Base-by-base conservation (phyloP, 2,329 filamentous ascomycete genomes). In the Alternaria rosae region DNA sequence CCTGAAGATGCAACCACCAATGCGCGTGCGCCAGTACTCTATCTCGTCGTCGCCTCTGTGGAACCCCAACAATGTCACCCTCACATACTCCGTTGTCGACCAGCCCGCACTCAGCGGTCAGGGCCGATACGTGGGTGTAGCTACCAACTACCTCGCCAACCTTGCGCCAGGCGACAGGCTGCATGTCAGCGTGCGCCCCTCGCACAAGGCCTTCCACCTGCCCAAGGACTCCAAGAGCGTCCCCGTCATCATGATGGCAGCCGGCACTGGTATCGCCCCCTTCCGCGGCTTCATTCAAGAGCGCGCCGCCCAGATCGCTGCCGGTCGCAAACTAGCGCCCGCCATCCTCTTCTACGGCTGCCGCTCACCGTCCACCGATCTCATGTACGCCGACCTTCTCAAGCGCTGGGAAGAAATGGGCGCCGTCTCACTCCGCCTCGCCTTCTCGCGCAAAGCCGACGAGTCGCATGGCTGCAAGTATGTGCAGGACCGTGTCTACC, bases 21-120 rank as follows among this genome's bases (percentile, higher is more conserved):
- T 95, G 88, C 88, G 91, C 26, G 85, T 92, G 41, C 86, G 91
- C n/a, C 89, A 92, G 76, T 93, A 93, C 82, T 92, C 89, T 30
- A 92, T 94, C 72, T 93, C 91, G 0, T 93, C 91, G 0, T 92
- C 91, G 0, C 90, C 91, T 0, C 82, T 92, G 0, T 82, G 81
- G 64, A 84, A 89, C 64, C 82, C 86, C 0, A 81, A 79, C 11
- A 82, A 83, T 59, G 85, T 86, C 53, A 89, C 89, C 0, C 83
- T 94, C 25, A 93, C 90, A 4, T 93, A 91, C 79, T 85, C 85
- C 4, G 85, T 93, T 1, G 83, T 92, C 53, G 84, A 89, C 50
- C 82, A 82, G 3, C 85, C 86, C 0, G 85, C 88, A 0, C 67
- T 82, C 20, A 77, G 78, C 13, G 72, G 77, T 5, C 79, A 84